Base-by-base conservation (phyloP, 2,329 filamentous ascomycete genomes). In the Lecanicillium sp. region DNA sequence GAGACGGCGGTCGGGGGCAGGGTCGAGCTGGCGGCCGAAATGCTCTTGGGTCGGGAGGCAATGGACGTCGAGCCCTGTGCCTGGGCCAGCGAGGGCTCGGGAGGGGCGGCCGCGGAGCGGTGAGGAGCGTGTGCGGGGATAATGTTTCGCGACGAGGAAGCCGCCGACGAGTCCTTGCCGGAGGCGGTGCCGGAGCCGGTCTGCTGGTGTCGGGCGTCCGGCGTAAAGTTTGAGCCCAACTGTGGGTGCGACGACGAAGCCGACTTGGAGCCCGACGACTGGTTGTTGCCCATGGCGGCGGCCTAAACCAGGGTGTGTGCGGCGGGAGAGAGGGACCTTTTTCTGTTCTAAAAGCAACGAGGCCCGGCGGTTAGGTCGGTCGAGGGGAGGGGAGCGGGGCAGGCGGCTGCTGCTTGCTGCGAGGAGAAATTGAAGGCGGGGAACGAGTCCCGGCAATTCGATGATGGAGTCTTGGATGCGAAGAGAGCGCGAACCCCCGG, bases 1-100 rank as follows among this genome's bases (percentile, higher is more conserved):
- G 72, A 72, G 52, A 75, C 68, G 53, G 74, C 70, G 23, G 71
- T 73, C 44, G 71, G 63, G 49, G 75, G 73, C 53, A 74, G 62
- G 60, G 32, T 44, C 24, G 47, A 37, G 44, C 44, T 47, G 44
- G 37, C 37, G 37, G 44, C 44, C 11, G 44, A 47, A 27, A 50
- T 50, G 36, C 68, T 71, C 58, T 69, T 72, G 49, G 68, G 64
- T 8, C 67, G 66, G 58, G 69, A 70, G 41, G 65, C 66, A 59
- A 69, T 67, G 52, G 69, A 69, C 52, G 74, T 77, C 49, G 75
- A 78, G 56, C 77, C 78, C 49, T 77, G 73, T 43, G 79, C 79
- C 63, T 80, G 78, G 54, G 79, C 74, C 53, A 79, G 72, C 43
- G 80, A 82, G 45, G 76, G 73, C 65, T 83, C 80, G 51, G 80